Evolutionary conservation across 768 basidiomycete species (phyloP).

Genomic region (Hericium rajendrae): DNA sequence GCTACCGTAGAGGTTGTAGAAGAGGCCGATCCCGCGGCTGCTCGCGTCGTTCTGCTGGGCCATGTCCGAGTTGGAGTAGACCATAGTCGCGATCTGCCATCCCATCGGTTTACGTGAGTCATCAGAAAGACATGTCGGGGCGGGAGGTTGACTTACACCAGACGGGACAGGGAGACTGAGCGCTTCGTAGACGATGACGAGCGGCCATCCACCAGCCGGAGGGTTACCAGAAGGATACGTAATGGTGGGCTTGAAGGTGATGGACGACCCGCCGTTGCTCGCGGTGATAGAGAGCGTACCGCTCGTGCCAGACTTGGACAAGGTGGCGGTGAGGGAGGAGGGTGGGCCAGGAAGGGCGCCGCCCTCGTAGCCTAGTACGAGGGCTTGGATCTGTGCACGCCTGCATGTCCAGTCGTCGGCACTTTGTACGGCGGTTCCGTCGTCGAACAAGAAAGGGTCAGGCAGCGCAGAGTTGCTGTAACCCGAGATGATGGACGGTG

Average conservation of each 20-base stretch:
- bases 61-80: slow-evolving; percentile 45
- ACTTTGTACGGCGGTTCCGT: slow-evolving; percentile 33
- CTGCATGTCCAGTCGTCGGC: slow-evolving; percentile 43
- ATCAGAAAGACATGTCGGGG: background rate
- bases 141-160: slow-evolving; percentile 14
- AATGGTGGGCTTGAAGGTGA: slow-evolving; percentile 40
- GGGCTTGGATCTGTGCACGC: slow-evolving; percentile 35
- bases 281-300: slow-evolving; percentile 41
- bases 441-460: slow-evolving; percentile 44
- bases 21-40: slow-evolving; percentile 46
- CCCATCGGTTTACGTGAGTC: background rate
- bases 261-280: slow-evolving; percentile 34
- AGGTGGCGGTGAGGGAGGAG: slow-evolving; percentile 32
- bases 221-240: slow-evolving; percentile 34
- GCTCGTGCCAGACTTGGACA: slow-evolving; percentile 23
- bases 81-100: slow-evolving; percentile 31
- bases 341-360: slow-evolving; percentile 43
- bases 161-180: slow-evolving; percentile 26
- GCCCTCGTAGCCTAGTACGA: slow-evolving; percentile 44
- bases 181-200: slow-evolving; percentile 43
- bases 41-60: slow-evolving; percentile 34
- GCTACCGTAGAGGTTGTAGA: slow-evolving; percentile 46
- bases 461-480: slow-evolving; percentile 36
- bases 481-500: slow-evolving; percentile 15
- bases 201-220: slow-evolving; percentile 32